Conservation (phyloP, 2,329 filamentous ascomycete species). For the Drechslerella dactyloides region DNA sequence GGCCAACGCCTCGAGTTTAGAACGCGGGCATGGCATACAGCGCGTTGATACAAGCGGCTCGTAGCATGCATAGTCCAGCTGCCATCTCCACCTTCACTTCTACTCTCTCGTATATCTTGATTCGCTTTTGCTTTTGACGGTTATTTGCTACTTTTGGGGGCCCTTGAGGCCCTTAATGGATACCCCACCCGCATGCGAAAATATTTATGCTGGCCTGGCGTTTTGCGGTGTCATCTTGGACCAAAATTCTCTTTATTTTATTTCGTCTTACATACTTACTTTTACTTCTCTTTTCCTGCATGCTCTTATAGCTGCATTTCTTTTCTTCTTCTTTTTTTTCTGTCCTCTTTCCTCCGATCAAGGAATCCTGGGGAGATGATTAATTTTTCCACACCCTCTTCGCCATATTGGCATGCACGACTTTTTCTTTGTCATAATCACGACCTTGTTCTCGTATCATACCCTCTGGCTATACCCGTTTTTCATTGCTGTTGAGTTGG, state of each 20-base stretch:
- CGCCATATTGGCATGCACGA: background rate
- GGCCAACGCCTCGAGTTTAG: constrained; percentile 17
- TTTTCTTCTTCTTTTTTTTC: too few relatives aligned
- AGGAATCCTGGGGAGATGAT: background rate
- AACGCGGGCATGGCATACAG: constrained; percentile 38
- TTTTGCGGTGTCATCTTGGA: constrained; percentile 26
- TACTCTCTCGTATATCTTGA: constrained; percentile 1
- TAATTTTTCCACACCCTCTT: too few relatives aligned
- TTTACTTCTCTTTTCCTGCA: background rate
- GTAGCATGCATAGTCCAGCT: constrained; percentile 5
- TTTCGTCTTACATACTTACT: background rate
- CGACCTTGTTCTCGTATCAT: too few relatives aligned
- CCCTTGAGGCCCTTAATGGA: constrained; percentile 33
- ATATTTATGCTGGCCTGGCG: constrained; percentile 34
- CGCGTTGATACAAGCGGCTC: constrained; percentile 46
- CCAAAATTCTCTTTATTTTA: constrained; percentile 10
- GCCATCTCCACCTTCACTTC: constrained; percentile 7
- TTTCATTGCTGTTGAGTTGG: too few relatives aligned
- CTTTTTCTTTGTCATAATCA: background rate
- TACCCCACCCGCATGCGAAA: constrained; percentile 40
- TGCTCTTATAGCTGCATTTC: too few relatives aligned
- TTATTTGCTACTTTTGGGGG: background rate
- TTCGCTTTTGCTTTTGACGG: constrained; percentile 13
- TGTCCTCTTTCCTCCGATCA: too few relatives aligned
- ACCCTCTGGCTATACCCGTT: too few relatives aligned